phyloP scores from a whole-genome alignment of 495 filamentous ascomycete species.

The Polyplosphaeria fusca region DNA sequence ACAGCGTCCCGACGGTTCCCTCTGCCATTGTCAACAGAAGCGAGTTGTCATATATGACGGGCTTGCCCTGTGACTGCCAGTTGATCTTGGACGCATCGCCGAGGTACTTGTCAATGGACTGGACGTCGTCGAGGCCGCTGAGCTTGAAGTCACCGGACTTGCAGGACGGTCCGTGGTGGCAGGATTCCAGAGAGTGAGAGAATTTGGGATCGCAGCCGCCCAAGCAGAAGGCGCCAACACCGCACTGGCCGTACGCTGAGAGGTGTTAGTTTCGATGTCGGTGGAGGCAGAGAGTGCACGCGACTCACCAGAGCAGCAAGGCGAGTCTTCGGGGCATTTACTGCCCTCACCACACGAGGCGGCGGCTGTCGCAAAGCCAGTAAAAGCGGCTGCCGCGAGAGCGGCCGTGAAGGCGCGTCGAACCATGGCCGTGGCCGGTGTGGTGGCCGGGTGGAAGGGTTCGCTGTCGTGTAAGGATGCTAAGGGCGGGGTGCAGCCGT shows the following conservation, averaged over 20 bases:
- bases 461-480: conserved; percentile 25
- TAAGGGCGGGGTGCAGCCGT: conserved; percentile 21
- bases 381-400: conserved; percentile 20
- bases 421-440: conserved; percentile 14
- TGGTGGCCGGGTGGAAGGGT: conserved; percentile 3
- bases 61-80: conserved; percentile 83
- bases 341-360: conserved; percentile 47
- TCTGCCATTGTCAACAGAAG: conserved; percentile 84
- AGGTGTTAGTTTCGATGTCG: too few species aligned
- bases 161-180: conserved; percentile 82
- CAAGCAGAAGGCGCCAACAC: conserved; percentile 91
- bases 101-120: conserved; percentile 73
- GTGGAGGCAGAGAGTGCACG: neutral
- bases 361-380: conserved; percentile 18
- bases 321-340: conserved; percentile 66
- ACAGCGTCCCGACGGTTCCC: conserved; percentile 77
- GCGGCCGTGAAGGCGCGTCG: conserved; percentile 14
- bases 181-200: conserved; percentile 78
- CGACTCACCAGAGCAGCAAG: conserved; percentile 69
- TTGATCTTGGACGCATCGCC: conserved; percentile 74
- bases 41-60: conserved; percentile 58
- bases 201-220: conserved; percentile 88
- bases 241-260: conserved; percentile 88
- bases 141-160: conserved; percentile 68
- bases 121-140: conserved; percentile 63